These are phyloP conservation scores for Handroanthus guayacan DNA, from an alignment of 257 asterid genomes.

Conservation along the genomic window DNA sequence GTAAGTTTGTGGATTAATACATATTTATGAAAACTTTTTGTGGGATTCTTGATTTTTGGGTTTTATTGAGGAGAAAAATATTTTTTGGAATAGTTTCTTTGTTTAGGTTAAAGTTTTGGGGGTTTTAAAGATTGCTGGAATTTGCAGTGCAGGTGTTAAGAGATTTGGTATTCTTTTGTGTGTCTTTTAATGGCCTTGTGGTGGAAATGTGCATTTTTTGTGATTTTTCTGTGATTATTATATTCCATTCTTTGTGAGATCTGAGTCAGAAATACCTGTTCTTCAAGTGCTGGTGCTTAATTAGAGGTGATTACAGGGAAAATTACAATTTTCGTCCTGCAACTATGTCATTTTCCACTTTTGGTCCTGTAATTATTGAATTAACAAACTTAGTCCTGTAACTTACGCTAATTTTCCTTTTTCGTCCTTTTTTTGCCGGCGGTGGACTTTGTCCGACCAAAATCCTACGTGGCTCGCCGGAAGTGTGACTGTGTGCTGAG, in stretches of 20 bases:
- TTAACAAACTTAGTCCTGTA: too few species aligned
- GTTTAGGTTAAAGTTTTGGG: conserved; percentile 7
- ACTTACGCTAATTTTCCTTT: too few species aligned
- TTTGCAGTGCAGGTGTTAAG: background rate
- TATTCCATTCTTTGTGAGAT: conserved; percentile 7
- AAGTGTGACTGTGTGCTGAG: too few species aligned
- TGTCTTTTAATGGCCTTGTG: too few species aligned
- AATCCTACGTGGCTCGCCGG: too few species aligned
- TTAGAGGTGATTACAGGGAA: background rate
- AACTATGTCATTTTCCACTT: too few species aligned
- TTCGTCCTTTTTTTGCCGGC: too few species aligned
- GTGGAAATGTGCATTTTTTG: background rate
- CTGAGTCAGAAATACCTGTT: conserved; percentile 25
- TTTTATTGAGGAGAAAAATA: too few species aligned
- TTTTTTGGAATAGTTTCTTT: background rate
- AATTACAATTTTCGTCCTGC: too few species aligned
- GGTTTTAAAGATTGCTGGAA: background rate
- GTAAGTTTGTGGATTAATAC: too few species aligned
- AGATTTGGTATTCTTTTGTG: background rate
- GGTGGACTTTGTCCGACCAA: too few species aligned
- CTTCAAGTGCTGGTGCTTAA: background rate
- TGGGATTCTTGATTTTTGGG: background rate
- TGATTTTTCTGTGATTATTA: background rate
- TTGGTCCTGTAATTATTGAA: too few species aligned
- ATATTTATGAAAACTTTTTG: background rate